phyloP scores from a whole-genome alignment of 2,329 filamentous ascomycete species.

The Colletotrichum spaethianum region DNA sequence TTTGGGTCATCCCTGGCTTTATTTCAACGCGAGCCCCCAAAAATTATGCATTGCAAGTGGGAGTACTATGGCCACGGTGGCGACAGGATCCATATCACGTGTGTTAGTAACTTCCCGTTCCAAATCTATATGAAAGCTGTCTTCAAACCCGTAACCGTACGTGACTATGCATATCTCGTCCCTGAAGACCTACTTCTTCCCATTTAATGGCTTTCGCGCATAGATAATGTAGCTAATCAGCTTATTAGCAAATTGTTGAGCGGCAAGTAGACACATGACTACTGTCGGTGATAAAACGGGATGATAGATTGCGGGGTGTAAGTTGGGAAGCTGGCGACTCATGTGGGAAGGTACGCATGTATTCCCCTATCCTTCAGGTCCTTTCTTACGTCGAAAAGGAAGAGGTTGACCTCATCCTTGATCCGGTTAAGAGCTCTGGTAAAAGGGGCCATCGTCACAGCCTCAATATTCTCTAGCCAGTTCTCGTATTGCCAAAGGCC shows the following conservation, averaged over 20 bases:
- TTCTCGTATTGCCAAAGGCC: conserved; percentile 46
- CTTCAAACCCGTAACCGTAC: no score
- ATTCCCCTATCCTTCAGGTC: conserved; percentile 46
- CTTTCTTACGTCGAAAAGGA: conserved; percentile 45
- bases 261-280: not conserved
- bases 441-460: conserved; percentile 48
- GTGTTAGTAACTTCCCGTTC: no score
- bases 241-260: not conserved
- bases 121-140: no score
- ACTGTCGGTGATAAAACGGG: no score
- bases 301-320: not conserved
- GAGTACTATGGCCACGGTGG: not conserved
- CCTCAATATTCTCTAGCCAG: conserved; percentile 45
- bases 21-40: no score
- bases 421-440: conserved; percentile 47
- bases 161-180: not conserved
- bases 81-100: not conserved
- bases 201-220: not conserved
- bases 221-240: not conserved
- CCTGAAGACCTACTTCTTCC: not conserved
- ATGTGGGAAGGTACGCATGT: conserved; percentile 48
- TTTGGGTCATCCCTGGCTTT: not conserved
- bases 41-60: no score
- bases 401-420: conserved; percentile 44
- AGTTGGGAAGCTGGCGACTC: conserved; percentile 13